Base-by-base conservation (phyloP, 1,139 yeast species). In the Blastobotrys buckinghamii region DNA sequence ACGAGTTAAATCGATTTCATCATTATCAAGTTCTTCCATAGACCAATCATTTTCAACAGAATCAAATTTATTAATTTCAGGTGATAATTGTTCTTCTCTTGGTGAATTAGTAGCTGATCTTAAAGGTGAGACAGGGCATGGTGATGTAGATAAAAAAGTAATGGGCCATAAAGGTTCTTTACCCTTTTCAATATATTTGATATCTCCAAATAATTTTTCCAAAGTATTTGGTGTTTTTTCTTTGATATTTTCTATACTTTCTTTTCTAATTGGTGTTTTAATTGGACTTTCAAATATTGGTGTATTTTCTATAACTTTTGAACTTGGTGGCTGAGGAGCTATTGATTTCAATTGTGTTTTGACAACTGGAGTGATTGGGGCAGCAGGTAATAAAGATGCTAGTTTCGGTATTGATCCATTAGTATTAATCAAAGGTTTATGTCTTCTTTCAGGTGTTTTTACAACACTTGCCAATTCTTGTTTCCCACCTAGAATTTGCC, bases 401-500 rank as follows among this genome's bases (percentile, higher is more conserved):
- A n/a, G n/a, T n/a, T n/a, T n/a, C n/a, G n/a, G n/a, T n/a, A n/a
- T n/a, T n/a, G n/a, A n/a, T n/a, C n/a, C n/a, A n/a, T n/a, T n/a
- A n/a, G n/a, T n/a, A n/a, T 6, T 26, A 26, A 10, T 26, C 6
- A 26, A 26, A 10, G 32, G 32, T 29, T 29, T 29, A 29, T 29
- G 12, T 12, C 12, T 29, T 12, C 9, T 29, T 29, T 29, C 32
- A 6, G 40, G 40, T 10, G 27, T 26, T 16, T 16, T 37, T n/a
- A 8, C 40, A 12, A 26, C n/a, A 16, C 15, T 13, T 10, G 20
- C 7, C 1, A 97, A 89, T 69, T 92, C 97, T 2, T 96, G 89
- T 66, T 89, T 90, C 41, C 98, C 97, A 55, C 98, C 98, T 73
- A 92, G 79, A 55, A 85, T 82, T 30, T 96, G 96, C 42, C 88